Percentiles rank a stretch among this genome's conserved stretches.
phyloP scores from a whole-genome alignment of 2,329 filamentous ascomycete species.

The Lizonia empirigonia region DNA sequence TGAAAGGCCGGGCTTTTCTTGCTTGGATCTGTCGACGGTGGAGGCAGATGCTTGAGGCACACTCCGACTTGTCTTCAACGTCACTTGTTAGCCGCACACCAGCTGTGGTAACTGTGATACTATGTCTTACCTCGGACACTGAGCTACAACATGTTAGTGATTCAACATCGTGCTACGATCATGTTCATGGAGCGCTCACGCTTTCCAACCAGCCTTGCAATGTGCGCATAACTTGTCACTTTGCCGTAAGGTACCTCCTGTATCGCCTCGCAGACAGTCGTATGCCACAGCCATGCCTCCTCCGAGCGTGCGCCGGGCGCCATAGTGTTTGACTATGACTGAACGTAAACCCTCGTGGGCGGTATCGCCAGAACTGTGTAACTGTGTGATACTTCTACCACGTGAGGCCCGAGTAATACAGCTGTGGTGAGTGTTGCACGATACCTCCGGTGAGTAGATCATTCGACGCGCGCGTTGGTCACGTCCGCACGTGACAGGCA shows the following conservation, averaged over 20 bases:
- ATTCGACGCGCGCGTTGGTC: conserved; percentile 18
- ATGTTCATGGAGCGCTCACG: conserved; percentile 58
- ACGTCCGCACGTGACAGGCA: conserved; percentile 35
- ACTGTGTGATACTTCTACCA: background rate
- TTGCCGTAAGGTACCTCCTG: conserved; percentile 82
- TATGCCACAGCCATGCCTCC: conserved; percentile 75
- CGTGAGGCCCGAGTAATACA: background rate
- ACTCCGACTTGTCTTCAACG: conserved; percentile 77
- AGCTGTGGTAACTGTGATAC: conserved; percentile 16
- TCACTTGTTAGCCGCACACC: conserved; percentile 59
- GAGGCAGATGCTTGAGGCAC: conserved; percentile 83
- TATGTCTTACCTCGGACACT: conserved; percentile 53
- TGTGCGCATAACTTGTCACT: conserved; percentile 88
- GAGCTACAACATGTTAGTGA: conserved; percentile 47
- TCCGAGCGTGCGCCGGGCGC: conserved; percentile 64
- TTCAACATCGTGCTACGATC: conserved; percentile 12
- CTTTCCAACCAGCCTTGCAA: conserved; percentile 72
- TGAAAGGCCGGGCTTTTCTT: conserved; percentile 64
- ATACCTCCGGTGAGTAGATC: background rate
- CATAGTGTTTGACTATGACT: too few species aligned
- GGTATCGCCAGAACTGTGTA: background rate
- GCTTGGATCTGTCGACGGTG: conserved; percentile 50
- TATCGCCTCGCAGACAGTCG: conserved; percentile 79
- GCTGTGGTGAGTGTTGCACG: background rate
- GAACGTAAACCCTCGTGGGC: too few species aligned